A percentile compares a stretch with the other conserved stretches of the same genome.
phyloP scores from a whole-genome alignment of 148 eudicot species.

The Nepenthes gracilis region DNA sequence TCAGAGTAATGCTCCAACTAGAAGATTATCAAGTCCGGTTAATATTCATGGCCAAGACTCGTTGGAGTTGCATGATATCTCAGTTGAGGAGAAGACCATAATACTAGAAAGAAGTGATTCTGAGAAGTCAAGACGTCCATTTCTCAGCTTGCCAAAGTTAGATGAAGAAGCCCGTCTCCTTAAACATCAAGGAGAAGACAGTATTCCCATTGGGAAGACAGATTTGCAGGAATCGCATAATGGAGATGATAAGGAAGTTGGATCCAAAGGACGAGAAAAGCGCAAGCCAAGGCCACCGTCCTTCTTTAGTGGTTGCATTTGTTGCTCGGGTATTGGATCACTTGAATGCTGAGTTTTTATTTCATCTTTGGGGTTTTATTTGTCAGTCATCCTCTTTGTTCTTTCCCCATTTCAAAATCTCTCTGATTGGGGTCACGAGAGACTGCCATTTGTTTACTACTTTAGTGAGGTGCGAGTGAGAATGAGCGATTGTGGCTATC shows the following conservation, averaged over 20 bases:
- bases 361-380: neutral
- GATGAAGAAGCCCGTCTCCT: conserved; percentile 1
- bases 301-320: conserved; percentile 27
- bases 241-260: conserved; percentile 5
- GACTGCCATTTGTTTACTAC: no score
- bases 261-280: conserved; percentile 15
- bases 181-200: conserved; percentile 7
- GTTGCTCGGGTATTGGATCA: conserved; percentile 21
- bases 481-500: no score
- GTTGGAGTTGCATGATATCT: neutral
- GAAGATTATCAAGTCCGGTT: no score
- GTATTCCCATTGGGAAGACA: neutral
- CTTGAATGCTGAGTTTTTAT: conserved; percentile 6
- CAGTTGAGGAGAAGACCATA: conserved; percentile 33
- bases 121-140: conserved; percentile 13
- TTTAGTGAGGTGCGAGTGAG: no score
- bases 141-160: conserved; percentile 9
- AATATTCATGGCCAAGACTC: no score
- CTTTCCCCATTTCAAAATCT: no score
- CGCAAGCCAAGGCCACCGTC: conserved; percentile 21
- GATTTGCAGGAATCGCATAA: conserved; percentile 1
- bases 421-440: no score
- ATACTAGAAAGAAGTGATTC: conserved; percentile 30
- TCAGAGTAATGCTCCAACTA: no score
- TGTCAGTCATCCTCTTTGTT: no score